Base-by-base conservation (phyloP, 768 basidiomycete species). In the Hypsizygus marmoreus region DNA sequence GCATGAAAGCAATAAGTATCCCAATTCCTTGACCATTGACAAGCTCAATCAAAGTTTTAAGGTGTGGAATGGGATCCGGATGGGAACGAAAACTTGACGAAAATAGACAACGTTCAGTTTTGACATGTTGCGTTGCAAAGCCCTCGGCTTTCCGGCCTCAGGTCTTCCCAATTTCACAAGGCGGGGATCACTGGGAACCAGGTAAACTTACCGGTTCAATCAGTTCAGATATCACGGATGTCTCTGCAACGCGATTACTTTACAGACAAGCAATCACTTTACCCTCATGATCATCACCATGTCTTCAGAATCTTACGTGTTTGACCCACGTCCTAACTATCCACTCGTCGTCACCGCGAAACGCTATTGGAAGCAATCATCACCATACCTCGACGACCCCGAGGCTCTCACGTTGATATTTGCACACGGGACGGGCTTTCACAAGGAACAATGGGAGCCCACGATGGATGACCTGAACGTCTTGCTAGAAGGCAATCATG, bases 371-470 rank as follows among this genome's bases (percentile, higher is more conserved):
- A 51, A 58, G n/a, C 51, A 66, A 2, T 48, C 62, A 1, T 70
- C 66, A 1, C 61, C 64, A 13, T 45, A 65, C 36, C 50, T 65
- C 4, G 40, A 64, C 16, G 74, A 76, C 35, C 54, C 62, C 0
- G 63, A 66, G 13, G 79, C 73, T 0, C 37, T 72, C 9, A 81
- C 81, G 0, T 61, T 81, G 23, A 57, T 82, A 24, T 71, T 80
- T 40, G 58, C 76, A 1, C 81, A 82, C 51, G 79, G 73, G 6
- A 79, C 76, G 1, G 72, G 80, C 0, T 79, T 76, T 55, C 76
- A 76, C 55, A 82, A 82, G 50, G 81, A 82, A 53, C 68, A 69
- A n/a, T 82, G 78, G 76, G 80, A 82, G 50, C 79, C 81, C 0
- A 69, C 72, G 0, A 62, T 83, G 2, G 74, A 76, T 6, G 73